phyloP scores from a whole-genome alignment of 1,284 basidiomycete species.

The Marasmius sp. region DNA sequence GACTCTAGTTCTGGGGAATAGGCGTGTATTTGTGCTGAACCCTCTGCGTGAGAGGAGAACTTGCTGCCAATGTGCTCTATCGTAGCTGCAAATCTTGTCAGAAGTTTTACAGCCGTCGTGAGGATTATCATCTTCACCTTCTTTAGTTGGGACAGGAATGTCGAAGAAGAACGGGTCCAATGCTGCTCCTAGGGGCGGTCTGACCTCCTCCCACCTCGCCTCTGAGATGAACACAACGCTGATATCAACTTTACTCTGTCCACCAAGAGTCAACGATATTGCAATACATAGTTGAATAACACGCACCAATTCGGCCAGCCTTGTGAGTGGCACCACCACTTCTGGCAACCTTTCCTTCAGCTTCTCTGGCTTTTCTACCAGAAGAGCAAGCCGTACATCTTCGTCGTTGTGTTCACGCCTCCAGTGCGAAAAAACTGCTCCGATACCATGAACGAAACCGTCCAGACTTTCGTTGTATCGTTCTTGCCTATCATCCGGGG shows the following conservation, averaged over 20 bases:
- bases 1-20: conserved; percentile 23
- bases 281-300: not conserved
- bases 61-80: not conserved
- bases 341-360: conserved; percentile 63
- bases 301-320: conserved; percentile 75
- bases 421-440: conserved; percentile 24
- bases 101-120: not conserved
- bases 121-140: conserved; percentile 42
- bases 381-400: conserved; percentile 50
- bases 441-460: conserved; percentile 63
- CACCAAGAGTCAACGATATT: conserved; percentile 8
- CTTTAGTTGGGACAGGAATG: conserved; percentile 54
- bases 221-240: conserved; percentile 70
- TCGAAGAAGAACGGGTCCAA: conserved; percentile 79
- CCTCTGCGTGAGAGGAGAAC: conserved; percentile 16
- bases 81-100: not conserved
- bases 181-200: conserved; percentile 67
- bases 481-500: conserved; percentile 24
- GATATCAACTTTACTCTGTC: conserved; percentile 40
- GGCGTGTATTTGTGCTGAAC: conserved; percentile 48
- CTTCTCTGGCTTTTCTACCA: conserved; percentile 71
- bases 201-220: conserved; percentile 73
- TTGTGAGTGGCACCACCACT: conserved; percentile 67
- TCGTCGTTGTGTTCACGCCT: conserved; percentile 20
- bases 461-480: conserved; percentile 65